Base-by-base conservation (phyloP, 257 asterid species). In the Galeopsis tetrahit region DNA sequence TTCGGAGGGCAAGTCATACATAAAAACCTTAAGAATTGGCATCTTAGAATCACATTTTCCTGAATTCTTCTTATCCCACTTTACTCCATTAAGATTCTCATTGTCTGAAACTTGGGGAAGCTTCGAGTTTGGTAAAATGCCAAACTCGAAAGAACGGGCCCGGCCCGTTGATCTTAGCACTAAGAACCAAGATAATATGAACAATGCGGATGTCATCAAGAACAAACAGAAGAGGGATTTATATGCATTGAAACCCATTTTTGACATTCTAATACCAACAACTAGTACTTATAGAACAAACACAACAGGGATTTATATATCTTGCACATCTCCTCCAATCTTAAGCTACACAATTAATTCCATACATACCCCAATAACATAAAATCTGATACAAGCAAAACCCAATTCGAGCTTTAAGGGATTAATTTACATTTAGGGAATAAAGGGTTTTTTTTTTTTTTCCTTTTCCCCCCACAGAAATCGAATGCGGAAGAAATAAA, bases 1-100 rank as follows among this genome's bases (percentile, higher is more conserved):
- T 42, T 89, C 93, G 0, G 97, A 76, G 17, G 98, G 96, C 76
- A 94, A 71, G 65, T 94, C 96, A 78, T 94, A 94, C 98, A 94
- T 94, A 62, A 76, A 94, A 53, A 91, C 93, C 85, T 81, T 94
- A 69, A 94, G 84, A 51, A 88, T 42, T 34, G 85, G 82, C 66
- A 64, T 73, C 51, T 58, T 79, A 31, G 79, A 42, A 80, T 57
- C 78, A 66, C 92, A 85, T 55, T 76, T 74, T 31, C 51, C 39
- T 40, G 62, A 43, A 72, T 66, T 70, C 36, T 59, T 72, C 36
- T 59, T 72, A 51, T 68, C 66, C 82, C 21, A 14, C 21, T 33
- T 59, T 28, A 53, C 77, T 61, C 75, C 82, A 34, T 44, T 76
- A 52, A 66, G 73, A 71, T 77, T 75, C 33, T 51, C 78, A 59